phyloP scores from a whole-genome alignment of 164 flowering plant species.

The Aristolochia californica region DNA sequence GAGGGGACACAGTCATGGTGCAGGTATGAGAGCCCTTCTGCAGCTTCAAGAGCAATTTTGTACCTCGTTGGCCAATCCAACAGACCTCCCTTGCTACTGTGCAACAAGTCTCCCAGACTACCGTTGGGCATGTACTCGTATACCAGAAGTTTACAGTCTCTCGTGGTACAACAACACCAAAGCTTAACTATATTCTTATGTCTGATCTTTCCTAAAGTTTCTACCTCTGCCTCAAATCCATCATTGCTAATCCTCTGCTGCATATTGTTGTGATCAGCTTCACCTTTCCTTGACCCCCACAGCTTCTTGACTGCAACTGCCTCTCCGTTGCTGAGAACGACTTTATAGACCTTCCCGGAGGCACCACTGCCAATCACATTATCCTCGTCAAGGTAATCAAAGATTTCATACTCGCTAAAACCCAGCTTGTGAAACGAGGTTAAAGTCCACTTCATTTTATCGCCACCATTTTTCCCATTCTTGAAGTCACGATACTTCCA shows the following conservation, averaged over 20 bases:
- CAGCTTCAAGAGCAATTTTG: conserved; percentile 54
- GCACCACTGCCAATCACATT: conserved; percentile 65
- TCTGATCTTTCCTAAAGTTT: conserved; percentile 56
- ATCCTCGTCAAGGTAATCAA: conserved; percentile 45
- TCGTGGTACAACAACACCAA: conserved; percentile 49
- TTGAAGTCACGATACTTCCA: conserved; percentile 34
- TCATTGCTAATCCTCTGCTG: conserved; percentile 18
- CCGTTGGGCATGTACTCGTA: conserved; percentile 79
- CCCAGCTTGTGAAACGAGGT: conserved; percentile 60
- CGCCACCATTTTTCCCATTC: conserved; percentile 25
- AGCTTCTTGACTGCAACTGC: conserved; percentile 71
- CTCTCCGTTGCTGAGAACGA: conserved; percentile 45
- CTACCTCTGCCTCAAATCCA: conserved; percentile 53
- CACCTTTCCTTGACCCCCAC: conserved; percentile 16
- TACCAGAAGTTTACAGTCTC: conserved; percentile 51
- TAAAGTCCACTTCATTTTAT: conserved; percentile 43
- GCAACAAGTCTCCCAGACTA: conserved; percentile 61
- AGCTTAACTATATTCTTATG: conserved; percentile 67
- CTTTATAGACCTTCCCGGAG: conserved; percentile 70
- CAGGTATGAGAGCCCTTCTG: conserved; percentile 64
- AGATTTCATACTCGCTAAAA: conserved; percentile 47
- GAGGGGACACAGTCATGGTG: conserved; percentile 75
- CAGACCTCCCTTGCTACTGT: conserved; percentile 37
- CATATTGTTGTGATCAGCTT: conserved; percentile 4
- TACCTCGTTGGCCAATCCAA: conserved; percentile 57